Conservation (phyloP, 108 stramenopile genomes). For the Craspedostauros australis region DNA sequence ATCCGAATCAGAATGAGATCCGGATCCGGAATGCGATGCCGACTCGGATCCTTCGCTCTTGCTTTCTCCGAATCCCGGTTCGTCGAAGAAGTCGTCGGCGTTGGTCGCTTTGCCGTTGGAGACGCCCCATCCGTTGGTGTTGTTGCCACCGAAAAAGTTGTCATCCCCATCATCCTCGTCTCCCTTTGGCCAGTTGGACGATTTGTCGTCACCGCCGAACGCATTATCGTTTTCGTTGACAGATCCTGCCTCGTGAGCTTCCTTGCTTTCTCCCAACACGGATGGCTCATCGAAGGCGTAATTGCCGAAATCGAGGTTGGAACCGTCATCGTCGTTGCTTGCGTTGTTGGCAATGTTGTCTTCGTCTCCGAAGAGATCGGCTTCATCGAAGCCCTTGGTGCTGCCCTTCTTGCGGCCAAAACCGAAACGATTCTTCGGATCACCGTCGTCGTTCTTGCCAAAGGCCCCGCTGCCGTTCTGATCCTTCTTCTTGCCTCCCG, state of each 20-base stretch:
- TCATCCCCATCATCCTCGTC: slow-evolving; percentile 2
- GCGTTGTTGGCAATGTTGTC: slow-evolving; percentile 5
- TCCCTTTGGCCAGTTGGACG: slow-evolving; percentile 3
- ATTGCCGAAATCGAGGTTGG: slow-evolving; percentile 6
- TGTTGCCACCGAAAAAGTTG: slow-evolving; percentile 23
- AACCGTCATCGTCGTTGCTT: slow-evolving; percentile 7
- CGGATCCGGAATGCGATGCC: slow-evolving; percentile 3
- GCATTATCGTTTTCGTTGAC: slow-evolving; percentile 2
- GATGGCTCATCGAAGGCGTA: slow-evolving; percentile 29
- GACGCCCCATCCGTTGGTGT: too few relatives aligned
- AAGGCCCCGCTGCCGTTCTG: too few relatives aligned
- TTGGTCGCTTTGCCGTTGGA: too few relatives aligned
- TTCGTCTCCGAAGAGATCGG: slow-evolving; percentile 8
- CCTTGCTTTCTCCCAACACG: slow-evolving; percentile 7
- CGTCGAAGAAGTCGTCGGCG: too few relatives aligned
- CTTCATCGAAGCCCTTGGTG: not conserved
- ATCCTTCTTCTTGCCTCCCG: slow-evolving; percentile 7
- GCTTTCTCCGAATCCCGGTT: too few relatives aligned
- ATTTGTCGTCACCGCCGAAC: slow-evolving; percentile 5
- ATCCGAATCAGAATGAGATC: not conserved
- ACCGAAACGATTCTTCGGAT: slow-evolving; percentile 27
- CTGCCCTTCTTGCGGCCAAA: slow-evolving; percentile 18
- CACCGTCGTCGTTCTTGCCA: slow-evolving; percentile 6
- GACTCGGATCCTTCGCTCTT: slow-evolving; percentile 6
- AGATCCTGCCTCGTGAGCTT: slow-evolving; percentile 10